phyloP scores from a whole-genome alignment of 2,329 filamentous ascomycete genomes.

The Aspergillus nomiae region DNA sequence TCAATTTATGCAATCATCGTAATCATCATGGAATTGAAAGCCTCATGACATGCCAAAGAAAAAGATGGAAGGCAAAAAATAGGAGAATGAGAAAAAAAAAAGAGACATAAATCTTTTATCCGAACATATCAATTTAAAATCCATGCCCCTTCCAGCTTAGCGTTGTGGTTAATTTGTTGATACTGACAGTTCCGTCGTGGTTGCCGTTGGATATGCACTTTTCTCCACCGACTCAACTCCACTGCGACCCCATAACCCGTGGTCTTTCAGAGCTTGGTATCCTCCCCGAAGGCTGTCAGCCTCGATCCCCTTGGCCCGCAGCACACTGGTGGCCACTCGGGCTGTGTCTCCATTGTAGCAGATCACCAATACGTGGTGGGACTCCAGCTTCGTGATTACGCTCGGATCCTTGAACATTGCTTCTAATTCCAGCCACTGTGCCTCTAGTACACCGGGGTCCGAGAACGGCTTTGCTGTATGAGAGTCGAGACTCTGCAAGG shows the following conservation, averaged over 20 bases:
- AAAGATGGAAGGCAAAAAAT: not conserved
- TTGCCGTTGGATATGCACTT: slow-evolving; percentile 3
- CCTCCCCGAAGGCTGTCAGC: slow-evolving; percentile 53
- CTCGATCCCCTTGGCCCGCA: slow-evolving; percentile 53
- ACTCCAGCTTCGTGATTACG: slow-evolving; percentile 24
- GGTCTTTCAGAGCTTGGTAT: slow-evolving; percentile 28
- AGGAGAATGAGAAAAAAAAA: not conserved
- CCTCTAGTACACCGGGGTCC: slow-evolving; percentile 45
- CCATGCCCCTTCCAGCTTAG: not conserved
- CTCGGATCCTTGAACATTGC: slow-evolving; percentile 38
- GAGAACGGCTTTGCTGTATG: slow-evolving; percentile 50
- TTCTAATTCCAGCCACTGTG: slow-evolving; percentile 54
- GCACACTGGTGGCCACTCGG: slow-evolving; percentile 56
- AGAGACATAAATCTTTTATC: not conserved
- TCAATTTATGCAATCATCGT: not conserved
- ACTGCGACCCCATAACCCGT: slow-evolving; percentile 28
- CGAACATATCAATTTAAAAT: not conserved
- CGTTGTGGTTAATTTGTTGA: slow-evolving; percentile 2
- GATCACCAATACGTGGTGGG: slow-evolving; percentile 47
- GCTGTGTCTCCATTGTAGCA: slow-evolving; percentile 60
- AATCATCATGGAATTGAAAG: not conserved
- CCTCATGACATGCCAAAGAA: not conserved
- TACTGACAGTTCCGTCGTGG: slow-evolving; percentile 8
- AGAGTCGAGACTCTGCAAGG: slow-evolving; percentile 40
- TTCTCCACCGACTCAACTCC: slow-evolving; percentile 7